phyloP scores from a whole-genome alignment of 169 alveolate genomes.

The Cytauxzoon felis region DNA sequence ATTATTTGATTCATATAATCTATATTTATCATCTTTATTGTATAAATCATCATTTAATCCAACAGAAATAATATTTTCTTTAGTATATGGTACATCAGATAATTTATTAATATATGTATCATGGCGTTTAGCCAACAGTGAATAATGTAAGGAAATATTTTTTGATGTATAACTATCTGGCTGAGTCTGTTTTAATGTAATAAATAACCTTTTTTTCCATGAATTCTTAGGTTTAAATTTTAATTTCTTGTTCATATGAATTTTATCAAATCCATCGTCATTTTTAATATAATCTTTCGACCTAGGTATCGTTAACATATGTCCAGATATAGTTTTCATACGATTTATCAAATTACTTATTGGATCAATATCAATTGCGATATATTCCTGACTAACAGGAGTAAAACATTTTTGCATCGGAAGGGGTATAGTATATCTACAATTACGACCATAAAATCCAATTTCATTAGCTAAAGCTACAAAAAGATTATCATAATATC shows the following conservation, averaged over 20 bases:
- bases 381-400: conserved; percentile 55
- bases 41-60: neutral
- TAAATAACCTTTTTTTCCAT: conserved; percentile 23
- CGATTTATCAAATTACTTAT: conserved; percentile 20
- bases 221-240: neutral
- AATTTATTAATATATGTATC: neutral
- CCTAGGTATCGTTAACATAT: conserved; percentile 35
- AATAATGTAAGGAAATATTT: conserved; percentile 15
- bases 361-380: conserved; percentile 40
- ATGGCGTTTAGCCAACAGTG: neutral
- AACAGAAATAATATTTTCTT: neutral
- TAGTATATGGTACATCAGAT: conserved; percentile 14
- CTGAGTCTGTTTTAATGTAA: conserved; percentile 30
- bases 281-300: neutral
- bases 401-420: conserved; percentile 35
- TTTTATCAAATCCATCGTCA: conserved; percentile 12
- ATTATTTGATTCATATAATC: neutral
- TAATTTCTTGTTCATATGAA: neutral
- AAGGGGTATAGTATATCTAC: conserved; percentile 39
- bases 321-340: conserved; percentile 33
- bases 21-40: no score
- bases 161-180: conserved; percentile 16
- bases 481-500: conserved; percentile 54
- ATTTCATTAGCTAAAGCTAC: conserved; percentile 59
- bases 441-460: conserved; percentile 59